A percentile compares a stretch with the other conserved stretches of the same genome.
These are phyloP conservation scores for Wickerhamia fluorescens DNA, from an alignment of 805 yeast genomes.

Conservation along the genomic window DNA sequence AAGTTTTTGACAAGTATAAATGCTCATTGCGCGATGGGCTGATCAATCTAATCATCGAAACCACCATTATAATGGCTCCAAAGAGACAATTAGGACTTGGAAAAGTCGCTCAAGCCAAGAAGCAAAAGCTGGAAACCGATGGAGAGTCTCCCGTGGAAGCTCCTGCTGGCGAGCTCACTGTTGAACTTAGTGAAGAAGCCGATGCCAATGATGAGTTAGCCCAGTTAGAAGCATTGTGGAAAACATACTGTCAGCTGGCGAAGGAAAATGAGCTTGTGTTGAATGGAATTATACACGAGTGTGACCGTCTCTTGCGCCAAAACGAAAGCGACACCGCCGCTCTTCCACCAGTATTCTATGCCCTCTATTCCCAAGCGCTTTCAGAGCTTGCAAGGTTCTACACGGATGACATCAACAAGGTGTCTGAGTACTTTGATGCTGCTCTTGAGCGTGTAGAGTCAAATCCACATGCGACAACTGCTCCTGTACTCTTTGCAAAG, in stretches of 20 bases:
- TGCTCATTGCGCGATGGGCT: too few relatives aligned
- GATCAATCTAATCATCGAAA: too few relatives aligned
- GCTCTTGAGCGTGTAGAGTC: slow-evolving; percentile 64
- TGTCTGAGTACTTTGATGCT: slow-evolving; percentile 56
- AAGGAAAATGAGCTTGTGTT: slow-evolving; percentile 58
- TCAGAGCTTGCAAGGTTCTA: slow-evolving; percentile 57
- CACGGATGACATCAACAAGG: slow-evolving; percentile 34
- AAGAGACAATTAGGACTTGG: slow-evolving; percentile 36
- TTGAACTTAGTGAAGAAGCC: slow-evolving; percentile 62
- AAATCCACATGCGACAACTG: slow-evolving; percentile 12
- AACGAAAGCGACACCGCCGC: slow-evolving; percentile 15
- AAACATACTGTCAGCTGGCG: slow-evolving; percentile 48
- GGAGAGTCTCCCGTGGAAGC: slow-evolving; percentile 11
- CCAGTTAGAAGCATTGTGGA: slow-evolving; percentile 69
- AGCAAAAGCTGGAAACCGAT: slow-evolving; percentile 11
- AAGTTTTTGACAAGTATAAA: too few relatives aligned
- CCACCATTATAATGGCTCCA: too few relatives aligned
- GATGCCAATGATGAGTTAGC: slow-evolving; percentile 76
- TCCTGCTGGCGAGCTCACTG: slow-evolving; percentile 24
- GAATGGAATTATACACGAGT: slow-evolving; percentile 88
- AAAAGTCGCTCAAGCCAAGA: slow-evolving; percentile 22
- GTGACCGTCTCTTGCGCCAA: slow-evolving; percentile 65
- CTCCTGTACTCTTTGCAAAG: slow-evolving; percentile 44
- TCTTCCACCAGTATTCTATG: slow-evolving; percentile 50
- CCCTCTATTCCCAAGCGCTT: slow-evolving; percentile 68